Conservation (phyloP, 2,329 filamentous ascomycete genomes). For the Calonectria pauciramosa region DNA sequence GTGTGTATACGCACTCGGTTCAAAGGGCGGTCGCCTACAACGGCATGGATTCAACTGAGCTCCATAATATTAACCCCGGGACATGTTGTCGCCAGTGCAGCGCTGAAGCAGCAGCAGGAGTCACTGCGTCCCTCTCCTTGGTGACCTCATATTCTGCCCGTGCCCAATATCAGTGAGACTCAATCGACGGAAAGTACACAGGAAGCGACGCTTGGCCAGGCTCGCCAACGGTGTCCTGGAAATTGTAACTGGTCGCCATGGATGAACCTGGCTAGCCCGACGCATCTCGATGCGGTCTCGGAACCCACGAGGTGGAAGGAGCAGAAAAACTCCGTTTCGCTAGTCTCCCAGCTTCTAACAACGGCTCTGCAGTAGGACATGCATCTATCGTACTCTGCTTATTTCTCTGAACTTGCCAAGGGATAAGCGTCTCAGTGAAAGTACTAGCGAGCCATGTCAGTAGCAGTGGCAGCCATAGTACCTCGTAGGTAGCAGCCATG, state of each 20-base stretch:
- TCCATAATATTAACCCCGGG: slow-evolving; percentile 2
- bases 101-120: not conserved
- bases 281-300: not conserved
- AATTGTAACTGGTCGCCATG: not conserved
- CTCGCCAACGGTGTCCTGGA: not conserved
- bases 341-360: no score
- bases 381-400: not conserved
- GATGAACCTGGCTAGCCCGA: not conserved
- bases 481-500: not conserved
- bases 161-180: slow-evolving; percentile 25
- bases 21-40: not conserved
- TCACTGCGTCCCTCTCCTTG: not conserved
- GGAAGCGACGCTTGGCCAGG: not conserved
- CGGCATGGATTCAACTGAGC: not conserved
- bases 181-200: slow-evolving; percentile 13
- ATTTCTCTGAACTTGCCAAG: not conserved
- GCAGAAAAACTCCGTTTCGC: slow-evolving; percentile 1
- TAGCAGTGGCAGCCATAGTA: not conserved
- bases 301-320: not conserved
- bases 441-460: not conserved
- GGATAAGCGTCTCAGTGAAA: not conserved
- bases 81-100: not conserved
- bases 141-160: not conserved
- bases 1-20: not conserved
- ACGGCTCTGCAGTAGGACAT: not conserved